Base-by-base conservation (phyloP, 345 rosid species). In the Eucalyptus brandiana region DNA sequence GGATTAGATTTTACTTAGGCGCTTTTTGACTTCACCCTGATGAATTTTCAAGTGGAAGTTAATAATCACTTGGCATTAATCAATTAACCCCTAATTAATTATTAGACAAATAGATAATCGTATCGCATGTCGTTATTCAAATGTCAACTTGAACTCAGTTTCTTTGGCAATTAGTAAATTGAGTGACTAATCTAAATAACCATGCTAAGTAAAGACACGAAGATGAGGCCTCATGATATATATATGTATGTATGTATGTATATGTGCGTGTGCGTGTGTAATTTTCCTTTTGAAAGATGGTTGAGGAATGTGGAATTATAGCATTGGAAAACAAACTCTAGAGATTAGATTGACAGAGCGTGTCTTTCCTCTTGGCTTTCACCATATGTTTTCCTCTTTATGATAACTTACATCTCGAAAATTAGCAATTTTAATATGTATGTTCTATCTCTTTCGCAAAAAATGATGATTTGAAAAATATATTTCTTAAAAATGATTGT, bases 371-470 rank as follows among this genome's bases (percentile, higher is more conserved):
- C 50, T 48, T 13, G 6, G 15, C 50, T 48, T 49, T 49, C 51
- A 50, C 53, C 53, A 15, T 50, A 50, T 16, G 53, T 50, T 50
- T 50, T 50, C 17, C 18, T 50, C 51, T 49, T 50, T 50, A 50
- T 50, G 51, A 50, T 50, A 15, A 50, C 18, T 50, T 50, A 50
- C 51, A 50, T 50, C 3, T 16, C 1, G 1, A 1, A 50, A 50
- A 50, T 50, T 50, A 50, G 53, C 19, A 3, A 49, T 49, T 49
- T 4, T 50, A 1, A 50, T 50, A 50, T 6, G 7, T 50, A 17
- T 1, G 1, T 50, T 17, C 54, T 50, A 50, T 50, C 19, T 50
- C 3, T 50, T 50, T 17, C 1, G 2, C 1, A 0, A 17, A 50
- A 50, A 16, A 50, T 17, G 21, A 50, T 50, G 21, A 50, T 50